These are phyloP conservation scores for Saturnispora zaruensis DNA, from an alignment of 805 yeast species.

Conservation along the genomic window DNA sequence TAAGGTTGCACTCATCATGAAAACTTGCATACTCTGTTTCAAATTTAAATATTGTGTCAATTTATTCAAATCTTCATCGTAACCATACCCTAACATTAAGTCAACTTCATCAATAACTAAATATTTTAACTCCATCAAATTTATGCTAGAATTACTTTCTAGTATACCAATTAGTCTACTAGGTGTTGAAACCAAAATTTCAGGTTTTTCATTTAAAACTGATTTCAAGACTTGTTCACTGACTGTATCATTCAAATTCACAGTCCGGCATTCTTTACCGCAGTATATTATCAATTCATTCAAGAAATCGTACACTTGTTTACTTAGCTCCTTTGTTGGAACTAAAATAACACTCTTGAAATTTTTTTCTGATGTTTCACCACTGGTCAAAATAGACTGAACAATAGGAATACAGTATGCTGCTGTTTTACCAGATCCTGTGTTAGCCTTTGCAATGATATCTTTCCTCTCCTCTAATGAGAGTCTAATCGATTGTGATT, in stretches of 20 bases:
- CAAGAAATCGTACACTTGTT: slow-evolving; percentile 69
- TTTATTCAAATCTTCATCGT: slow-evolving; percentile 70
- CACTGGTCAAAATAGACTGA: slow-evolving; percentile 55
- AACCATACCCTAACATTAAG: slow-evolving; percentile 81
- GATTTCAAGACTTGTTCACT: slow-evolving; percentile 66
- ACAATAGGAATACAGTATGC: slow-evolving; percentile 84
- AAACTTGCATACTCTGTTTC: slow-evolving; percentile 73
- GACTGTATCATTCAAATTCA: slow-evolving; percentile 56
- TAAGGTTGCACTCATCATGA: slow-evolving; percentile 93
- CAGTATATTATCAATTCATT: slow-evolving; percentile 64
- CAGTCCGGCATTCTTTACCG: slow-evolving; percentile 50
- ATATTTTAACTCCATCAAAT: slow-evolving; percentile 50
- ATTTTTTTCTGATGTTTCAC: slow-evolving; percentile 19
- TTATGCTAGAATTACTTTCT: slow-evolving; percentile 38
- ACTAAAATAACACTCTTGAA: slow-evolving; percentile 67
- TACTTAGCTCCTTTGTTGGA: slow-evolving; percentile 87
- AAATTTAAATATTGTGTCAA: slow-evolving; percentile 59
- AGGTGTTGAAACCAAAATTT: slow-evolving; percentile 81
- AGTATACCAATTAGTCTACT: slow-evolving; percentile 54
- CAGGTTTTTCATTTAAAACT: slow-evolving; percentile 65
- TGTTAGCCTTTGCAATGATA: slow-evolving; percentile 85
- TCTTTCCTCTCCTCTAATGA: slow-evolving; percentile 88
- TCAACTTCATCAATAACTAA: slow-evolving; percentile 95
- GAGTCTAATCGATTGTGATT: slow-evolving; percentile 83
- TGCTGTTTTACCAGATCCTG: slow-evolving; percentile 94